phyloP scores from a whole-genome alignment of 2,329 filamentous ascomycete species.

The Cladorrhinum sp. region DNA sequence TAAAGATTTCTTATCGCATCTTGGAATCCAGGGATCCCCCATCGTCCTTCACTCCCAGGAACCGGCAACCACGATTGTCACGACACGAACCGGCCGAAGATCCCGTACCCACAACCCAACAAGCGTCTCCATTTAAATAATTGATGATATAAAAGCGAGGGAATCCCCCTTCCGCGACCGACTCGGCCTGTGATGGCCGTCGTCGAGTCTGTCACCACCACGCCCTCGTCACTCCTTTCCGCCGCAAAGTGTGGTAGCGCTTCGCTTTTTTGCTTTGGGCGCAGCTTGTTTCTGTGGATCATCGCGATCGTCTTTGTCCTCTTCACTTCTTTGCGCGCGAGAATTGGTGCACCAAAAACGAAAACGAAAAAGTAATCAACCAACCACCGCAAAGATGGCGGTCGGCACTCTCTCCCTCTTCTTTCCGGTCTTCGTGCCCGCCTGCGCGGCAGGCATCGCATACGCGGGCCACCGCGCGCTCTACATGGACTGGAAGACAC shows the following conservation, averaged over 20 bases:
- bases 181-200: background rate
- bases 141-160: background rate
- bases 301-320: conserved; percentile 38
- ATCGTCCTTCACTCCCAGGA: no score
- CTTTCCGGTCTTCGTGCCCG: conserved; percentile 43
- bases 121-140: no score
- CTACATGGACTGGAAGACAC: conserved; percentile 41
- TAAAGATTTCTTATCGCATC: no score
- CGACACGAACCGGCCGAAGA: background rate
- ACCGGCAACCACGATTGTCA: no score
- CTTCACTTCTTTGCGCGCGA: conserved; percentile 32
- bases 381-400: conserved; percentile 23
- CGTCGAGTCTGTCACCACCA: background rate
- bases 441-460: conserved; percentile 41
- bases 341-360: background rate
- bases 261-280: conserved; percentile 39
- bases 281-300: conserved; percentile 42
- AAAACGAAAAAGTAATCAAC: conserved; percentile 3
- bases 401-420: conserved; percentile 33
- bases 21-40: no score
- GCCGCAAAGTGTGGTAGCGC: conserved; percentile 41
- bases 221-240: background rate
- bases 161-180: background rate
- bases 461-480: conserved; percentile 43
- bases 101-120: background rate